Evolutionary conservation across 192 early-diverging fungal genomes (phyloP).

Genomic region (Glomus cerebriforme): DNA sequence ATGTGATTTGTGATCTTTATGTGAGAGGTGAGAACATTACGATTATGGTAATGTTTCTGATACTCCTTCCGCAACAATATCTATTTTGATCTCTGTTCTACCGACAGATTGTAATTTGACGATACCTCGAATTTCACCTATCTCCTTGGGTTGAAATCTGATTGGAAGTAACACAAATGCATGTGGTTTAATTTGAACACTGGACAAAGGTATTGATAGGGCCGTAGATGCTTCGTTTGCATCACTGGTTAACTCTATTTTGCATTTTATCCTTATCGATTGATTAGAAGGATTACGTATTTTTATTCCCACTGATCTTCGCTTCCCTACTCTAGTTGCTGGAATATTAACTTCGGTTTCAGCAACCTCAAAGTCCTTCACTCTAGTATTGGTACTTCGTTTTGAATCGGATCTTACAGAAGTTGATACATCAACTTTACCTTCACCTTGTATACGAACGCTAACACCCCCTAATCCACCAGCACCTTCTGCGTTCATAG

Average conservation of each 20-base stretch:
- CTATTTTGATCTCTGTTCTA: conserved; percentile 10
- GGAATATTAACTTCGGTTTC: conserved; percentile 17
- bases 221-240: not conserved
- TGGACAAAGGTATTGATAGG: conserved; percentile 27
- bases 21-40: not conserved
- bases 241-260: conserved; percentile 7
- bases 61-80: conserved; percentile 24
- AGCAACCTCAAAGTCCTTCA: conserved; percentile 28
- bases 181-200: conserved; percentile 30
- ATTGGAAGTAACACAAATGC: conserved; percentile 21
- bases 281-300: conserved; percentile 30
- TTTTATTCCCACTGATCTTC: conserved; percentile 29
- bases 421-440: conserved; percentile 16
- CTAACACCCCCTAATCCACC: conserved; percentile 26
- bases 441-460: conserved; percentile 31
- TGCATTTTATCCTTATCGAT: conserved; percentile 27
- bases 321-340: conserved; percentile 26
- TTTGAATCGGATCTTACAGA: not conserved
- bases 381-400: not conserved
- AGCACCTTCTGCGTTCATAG: conserved; percentile 17
- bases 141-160: conserved; percentile 26
- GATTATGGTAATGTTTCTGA: not conserved
- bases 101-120: conserved; percentile 26
- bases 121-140: conserved; percentile 21
- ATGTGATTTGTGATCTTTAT: not conserved